Conservation (phyloP, 345 rosid genomes). For the Gynandropsis gynandra region DNA sequence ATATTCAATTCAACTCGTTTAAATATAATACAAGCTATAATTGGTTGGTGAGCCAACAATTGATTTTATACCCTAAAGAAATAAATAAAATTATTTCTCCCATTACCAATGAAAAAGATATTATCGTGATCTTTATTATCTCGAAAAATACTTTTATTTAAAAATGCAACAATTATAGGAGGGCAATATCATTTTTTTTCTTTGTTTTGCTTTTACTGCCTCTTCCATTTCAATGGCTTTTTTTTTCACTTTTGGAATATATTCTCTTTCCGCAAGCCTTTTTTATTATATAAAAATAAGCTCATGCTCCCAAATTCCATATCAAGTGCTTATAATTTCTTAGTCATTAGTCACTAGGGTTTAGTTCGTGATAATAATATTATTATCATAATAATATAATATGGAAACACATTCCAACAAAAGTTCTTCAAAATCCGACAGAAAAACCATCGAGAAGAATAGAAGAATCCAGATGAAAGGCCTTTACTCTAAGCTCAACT, state of each 20-base stretch:
- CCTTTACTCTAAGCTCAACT: constrained; percentile 28
- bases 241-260: constrained; percentile 18
- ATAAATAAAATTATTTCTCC: too few species aligned
- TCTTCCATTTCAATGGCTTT: neutral
- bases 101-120: too few species aligned
- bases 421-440: constrained; percentile 25
- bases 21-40: too few species aligned
- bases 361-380: too few species aligned
- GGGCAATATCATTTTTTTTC: neutral
- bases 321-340: too few species aligned
- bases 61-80: too few species aligned
- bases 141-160: neutral
- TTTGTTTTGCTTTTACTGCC: constrained; percentile 20
- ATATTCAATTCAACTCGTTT: too few species aligned
- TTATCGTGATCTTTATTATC: too few species aligned
- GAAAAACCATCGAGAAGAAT: constrained; percentile 26
- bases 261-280: constrained; percentile 4
- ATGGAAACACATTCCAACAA: constrained; percentile 25
- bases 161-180: neutral
- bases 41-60: too few species aligned
- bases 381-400: too few species aligned
- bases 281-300: constrained; percentile 7
- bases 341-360: too few species aligned
- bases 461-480: constrained; percentile 29
- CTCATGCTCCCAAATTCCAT: neutral